Evolutionary conservation across 2,329 filamentous ascomycete genomes (phyloP), one percentile per base, ranked within the genome.

Genomic region (Sporothrix inflata): DNA sequence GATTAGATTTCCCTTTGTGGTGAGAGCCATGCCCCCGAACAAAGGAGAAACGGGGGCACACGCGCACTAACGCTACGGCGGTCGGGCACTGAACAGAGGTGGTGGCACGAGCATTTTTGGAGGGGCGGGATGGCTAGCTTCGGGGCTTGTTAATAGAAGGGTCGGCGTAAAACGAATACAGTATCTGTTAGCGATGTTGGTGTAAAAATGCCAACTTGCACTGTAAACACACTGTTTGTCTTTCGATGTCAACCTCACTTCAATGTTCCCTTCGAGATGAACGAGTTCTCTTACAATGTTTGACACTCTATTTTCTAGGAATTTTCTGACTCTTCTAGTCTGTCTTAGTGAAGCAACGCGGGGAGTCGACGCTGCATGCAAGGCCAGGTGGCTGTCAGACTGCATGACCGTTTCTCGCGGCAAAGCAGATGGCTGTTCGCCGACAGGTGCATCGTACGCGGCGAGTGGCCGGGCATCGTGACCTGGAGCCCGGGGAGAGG

Each of bases 1-100:
- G 27, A 57, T 57, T 40, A 14, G n/a, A 42, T 63, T 63, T 63
- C 57, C 53, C 53, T 57, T 63, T 63, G 34, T 42, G 57, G 34
- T 63, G 57, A 63, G n/a, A 34, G 19, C 38, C 8, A 63, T n/a
- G 34, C 38, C 57, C 57, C 14, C 38, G 34, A 63, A 63, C 57
- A 63, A 61, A 61, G 53, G 57, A 24, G 34, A 42, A 42, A 63
- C 21, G 57, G 34, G 57, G 57, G 24, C 57, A 9, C 38, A 42
- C 9, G 12, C 38, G n/a, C 57, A 42, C 57, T 42, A 42, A 12
- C 14, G 57, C n/a, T 24, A 8, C 38, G 57, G 49, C 49, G 21
- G 49, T 53, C 49, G 21, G 49, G 49, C 49, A 53, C n/a, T 21
- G 21, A 53, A 34, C 49, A 21, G 12, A 24, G 49, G 49, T 24